phyloP scores from a whole-genome alignment of 1,139 yeast species.

The Saccharomyces pastorianus region DNA sequence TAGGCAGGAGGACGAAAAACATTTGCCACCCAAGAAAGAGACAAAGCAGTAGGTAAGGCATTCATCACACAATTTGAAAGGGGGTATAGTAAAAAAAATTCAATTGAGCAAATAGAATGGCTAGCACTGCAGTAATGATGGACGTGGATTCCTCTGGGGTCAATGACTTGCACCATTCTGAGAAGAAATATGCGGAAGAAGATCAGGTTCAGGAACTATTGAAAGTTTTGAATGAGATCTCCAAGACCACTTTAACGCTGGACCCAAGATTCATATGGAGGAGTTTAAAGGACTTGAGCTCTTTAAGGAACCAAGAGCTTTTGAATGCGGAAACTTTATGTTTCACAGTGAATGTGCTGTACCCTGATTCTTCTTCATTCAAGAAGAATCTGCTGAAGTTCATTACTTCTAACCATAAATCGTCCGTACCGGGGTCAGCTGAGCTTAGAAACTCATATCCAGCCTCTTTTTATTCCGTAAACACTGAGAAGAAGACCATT shows the following conservation, averaged over 20 bases:
- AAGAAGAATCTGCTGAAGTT: conserved; percentile 40
- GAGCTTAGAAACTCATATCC: conserved; percentile 28
- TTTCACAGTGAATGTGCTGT: conserved; percentile 41
- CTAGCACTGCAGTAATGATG: not conserved
- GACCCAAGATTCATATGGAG: conserved; percentile 85
- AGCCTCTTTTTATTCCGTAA: conserved; percentile 28
- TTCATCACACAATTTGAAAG: not conserved
- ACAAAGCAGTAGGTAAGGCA: not conserved
- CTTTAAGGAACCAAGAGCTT: conserved; percentile 48
- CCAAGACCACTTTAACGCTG: conserved; percentile 65
- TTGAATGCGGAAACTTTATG: conserved; percentile 49
- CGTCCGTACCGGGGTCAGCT: conserved; percentile 29
- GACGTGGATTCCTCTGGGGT: not conserved
- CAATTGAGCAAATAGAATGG: not conserved
- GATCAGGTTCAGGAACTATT: conserved; percentile 28
- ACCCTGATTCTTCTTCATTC: conserved; percentile 44
- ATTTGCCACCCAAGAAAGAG: not conserved
- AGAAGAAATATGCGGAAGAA: conserved; percentile 20
- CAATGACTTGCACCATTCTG: conserved; percentile 13
- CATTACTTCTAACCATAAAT: conserved; percentile 32
- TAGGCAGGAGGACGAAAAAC: not conserved
- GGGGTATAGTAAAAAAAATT: not conserved
- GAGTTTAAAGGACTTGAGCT: conserved; percentile 75
- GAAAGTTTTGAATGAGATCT: conserved; percentile 29
- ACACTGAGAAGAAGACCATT: conserved; percentile 20